Evolutionary conservation across 345 rosid species (phyloP).

Genomic region (Citrus sp.): DNA sequence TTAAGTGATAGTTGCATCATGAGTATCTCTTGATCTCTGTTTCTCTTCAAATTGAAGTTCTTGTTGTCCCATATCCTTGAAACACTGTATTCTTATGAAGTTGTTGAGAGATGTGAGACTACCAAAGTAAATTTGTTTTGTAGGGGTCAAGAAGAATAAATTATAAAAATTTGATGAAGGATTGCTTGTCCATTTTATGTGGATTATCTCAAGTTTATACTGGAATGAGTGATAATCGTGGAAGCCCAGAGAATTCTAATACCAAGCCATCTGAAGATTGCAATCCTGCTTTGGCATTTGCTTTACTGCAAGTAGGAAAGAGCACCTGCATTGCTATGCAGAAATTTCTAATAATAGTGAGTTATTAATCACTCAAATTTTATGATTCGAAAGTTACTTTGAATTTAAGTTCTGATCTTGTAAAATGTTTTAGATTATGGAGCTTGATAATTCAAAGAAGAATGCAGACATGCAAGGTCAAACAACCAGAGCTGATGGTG

Average conservation of each 20-base stretch:
- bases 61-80: neutral
- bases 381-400: neutral
- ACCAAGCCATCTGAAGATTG: slow-evolving; percentile 26
- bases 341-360: slow-evolving; percentile 62
- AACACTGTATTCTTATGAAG: neutral
- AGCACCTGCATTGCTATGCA: slow-evolving; percentile 48
- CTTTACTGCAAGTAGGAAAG: slow-evolving; percentile 46
- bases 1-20: neutral
- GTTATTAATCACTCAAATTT: neutral
- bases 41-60: neutral
- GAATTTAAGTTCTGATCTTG: slow-evolving; percentile 3
- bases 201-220: slow-evolving; percentile 31
- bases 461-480: slow-evolving; percentile 55
- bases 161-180: slow-evolving; percentile 63
- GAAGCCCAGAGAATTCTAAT: slow-evolving; percentile 10
- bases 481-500: slow-evolving; percentile 70
- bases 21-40: neutral
- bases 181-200: slow-evolving; percentile 56
- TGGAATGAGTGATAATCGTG: slow-evolving; percentile 12
- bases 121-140: slow-evolving; percentile 11
- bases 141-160: slow-evolving; percentile 77
- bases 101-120: neutral
- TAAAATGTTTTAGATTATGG: slow-evolving; percentile 55
- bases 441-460: slow-evolving; percentile 71
- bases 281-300: slow-evolving; percentile 29